phyloP scores from a whole-genome alignment of 176 grass and related monocot genomes.

The Bromus sterilis region DNA sequence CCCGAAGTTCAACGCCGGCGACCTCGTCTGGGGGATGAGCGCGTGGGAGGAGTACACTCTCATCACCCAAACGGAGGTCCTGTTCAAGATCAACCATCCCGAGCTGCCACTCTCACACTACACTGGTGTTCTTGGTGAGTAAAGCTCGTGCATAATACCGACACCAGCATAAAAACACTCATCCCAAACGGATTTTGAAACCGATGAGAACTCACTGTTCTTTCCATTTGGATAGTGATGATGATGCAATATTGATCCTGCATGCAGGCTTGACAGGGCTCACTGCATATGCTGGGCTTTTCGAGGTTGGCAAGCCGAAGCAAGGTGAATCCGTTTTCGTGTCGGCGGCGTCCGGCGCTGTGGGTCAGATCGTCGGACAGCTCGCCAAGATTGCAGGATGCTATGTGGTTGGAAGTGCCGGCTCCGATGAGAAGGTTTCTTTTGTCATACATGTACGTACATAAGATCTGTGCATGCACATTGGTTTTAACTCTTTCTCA shows the following conservation, averaged over 20 bases:
- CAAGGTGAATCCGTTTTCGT: not conserved
- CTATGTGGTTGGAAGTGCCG: not conserved
- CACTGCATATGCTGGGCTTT: not conserved
- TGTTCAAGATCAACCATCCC: slow-evolving; percentile 22
- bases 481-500: not conserved
- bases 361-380: not conserved
- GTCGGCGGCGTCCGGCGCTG: not conserved
- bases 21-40: slow-evolving; percentile 19
- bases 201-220: too few species aligned
- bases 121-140: slow-evolving; percentile 20
- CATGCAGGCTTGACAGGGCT: not conserved
- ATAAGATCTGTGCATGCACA: too few species aligned
- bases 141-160: too few species aligned
- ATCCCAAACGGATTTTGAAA: not conserved
- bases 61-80: not conserved
- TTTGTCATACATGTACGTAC: too few species aligned
- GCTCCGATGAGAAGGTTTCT: not conserved
- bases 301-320: not conserved
- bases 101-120: slow-evolving; percentile 31
- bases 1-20: slow-evolving; percentile 13
- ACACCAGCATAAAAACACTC: not conserved
- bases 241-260: not conserved
- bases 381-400: not conserved
- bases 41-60: slow-evolving; percentile 44
- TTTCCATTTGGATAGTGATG: not conserved